Evolutionary conservation across 352 stramenopile species (phyloP).

Genomic region (Globisporangium apiculatum): DNA sequence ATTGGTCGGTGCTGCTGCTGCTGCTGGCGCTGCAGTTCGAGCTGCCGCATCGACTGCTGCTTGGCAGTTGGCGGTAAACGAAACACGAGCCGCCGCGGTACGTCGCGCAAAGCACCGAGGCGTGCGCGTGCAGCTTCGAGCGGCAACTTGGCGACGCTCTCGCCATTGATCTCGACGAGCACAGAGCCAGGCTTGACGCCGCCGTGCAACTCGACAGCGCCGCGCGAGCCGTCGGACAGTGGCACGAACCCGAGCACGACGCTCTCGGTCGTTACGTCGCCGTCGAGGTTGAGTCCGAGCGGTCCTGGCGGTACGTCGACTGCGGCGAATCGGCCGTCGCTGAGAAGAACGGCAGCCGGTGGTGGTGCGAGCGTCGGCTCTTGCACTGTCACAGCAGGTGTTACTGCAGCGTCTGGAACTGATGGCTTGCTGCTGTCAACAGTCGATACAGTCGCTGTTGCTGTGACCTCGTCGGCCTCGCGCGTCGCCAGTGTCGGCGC

Average conservation of each 20-base stretch:
- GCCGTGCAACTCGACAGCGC: slow-evolving; percentile 44
- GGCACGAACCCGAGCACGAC: slow-evolving; percentile 64
- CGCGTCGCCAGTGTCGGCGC: background rate
- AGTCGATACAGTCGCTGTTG: background rate
- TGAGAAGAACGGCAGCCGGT: background rate
- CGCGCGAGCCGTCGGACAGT: slow-evolving; percentile 44
- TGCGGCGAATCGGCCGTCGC: slow-evolving; percentile 15
- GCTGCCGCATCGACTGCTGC: background rate
- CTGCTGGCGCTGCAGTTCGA: background rate
- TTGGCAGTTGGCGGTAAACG: slow-evolving; percentile 20
- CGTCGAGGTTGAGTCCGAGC: slow-evolving; percentile 61
- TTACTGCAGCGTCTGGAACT: slow-evolving; percentile 5
- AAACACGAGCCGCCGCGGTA: slow-evolving; percentile 41
- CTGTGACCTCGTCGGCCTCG: background rate
- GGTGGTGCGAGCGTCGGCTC: background rate
- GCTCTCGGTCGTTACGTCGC: slow-evolving; percentile 29
- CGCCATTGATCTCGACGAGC: slow-evolving; percentile 59
- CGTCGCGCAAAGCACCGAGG: slow-evolving; percentile 29
- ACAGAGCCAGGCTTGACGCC: slow-evolving; percentile 44
- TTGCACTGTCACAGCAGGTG: slow-evolving; percentile 11
- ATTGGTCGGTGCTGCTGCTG: background rate
- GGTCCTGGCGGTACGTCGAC: slow-evolving; percentile 46
- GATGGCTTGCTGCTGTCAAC: slow-evolving; percentile 1
- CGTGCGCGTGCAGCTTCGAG: slow-evolving; percentile 32
- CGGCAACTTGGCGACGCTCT: slow-evolving; percentile 41